Evolutionary conservation across 176 grass and related monocot genomes (phyloP).

Genomic region (Oryza meridionalis): DNA sequence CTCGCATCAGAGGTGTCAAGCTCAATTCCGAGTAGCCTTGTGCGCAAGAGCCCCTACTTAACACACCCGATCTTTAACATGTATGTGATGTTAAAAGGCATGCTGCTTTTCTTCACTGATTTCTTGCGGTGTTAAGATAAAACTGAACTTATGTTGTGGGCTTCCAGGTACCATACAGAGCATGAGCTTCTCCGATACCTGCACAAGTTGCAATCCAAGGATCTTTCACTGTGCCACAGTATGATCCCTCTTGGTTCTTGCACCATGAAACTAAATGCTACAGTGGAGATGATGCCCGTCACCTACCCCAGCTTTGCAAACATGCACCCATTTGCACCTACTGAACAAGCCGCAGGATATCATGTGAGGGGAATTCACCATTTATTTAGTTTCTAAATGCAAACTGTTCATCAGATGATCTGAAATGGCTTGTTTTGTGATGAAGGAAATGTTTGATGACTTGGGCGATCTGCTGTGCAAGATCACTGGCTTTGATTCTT

Average conservation of each 20-base stretch:
- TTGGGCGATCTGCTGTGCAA: conserved; percentile 82
- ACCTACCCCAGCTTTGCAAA: conserved; percentile 88
- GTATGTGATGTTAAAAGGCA: conserved; percentile 38
- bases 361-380: conserved; percentile 53
- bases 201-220: conserved; percentile 88
- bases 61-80: conserved; percentile 91
- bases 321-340: conserved; percentile 90
- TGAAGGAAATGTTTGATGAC: conserved; percentile 98
- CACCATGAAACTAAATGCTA: conserved; percentile 99
- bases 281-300: conserved; percentile 98
- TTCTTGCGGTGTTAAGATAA: conserved; percentile 6
- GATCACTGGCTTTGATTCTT: conserved; percentile 96
- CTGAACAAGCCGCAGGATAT: conserved; percentile 83
- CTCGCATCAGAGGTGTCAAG: conserved; percentile 73
- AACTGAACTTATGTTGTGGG: conserved; percentile 23
- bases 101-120: conserved; percentile 16
- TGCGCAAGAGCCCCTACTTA: conserved; percentile 82
- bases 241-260: conserved; percentile 99
- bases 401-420: conserved; percentile 3
- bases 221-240: conserved; percentile 97
- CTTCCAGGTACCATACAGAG: conserved; percentile 95
- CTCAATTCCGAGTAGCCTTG: conserved; percentile 69
- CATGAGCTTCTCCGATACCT: conserved; percentile 96
- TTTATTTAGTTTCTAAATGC: not conserved
- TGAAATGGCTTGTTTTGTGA: conserved; percentile 31